Percentiles rank a stretch among this genome's conserved stretches.
Evolutionary conservation across 2,329 filamentous ascomycete species (phyloP).

Genomic region (Cryphonectria radicalis): DNA sequence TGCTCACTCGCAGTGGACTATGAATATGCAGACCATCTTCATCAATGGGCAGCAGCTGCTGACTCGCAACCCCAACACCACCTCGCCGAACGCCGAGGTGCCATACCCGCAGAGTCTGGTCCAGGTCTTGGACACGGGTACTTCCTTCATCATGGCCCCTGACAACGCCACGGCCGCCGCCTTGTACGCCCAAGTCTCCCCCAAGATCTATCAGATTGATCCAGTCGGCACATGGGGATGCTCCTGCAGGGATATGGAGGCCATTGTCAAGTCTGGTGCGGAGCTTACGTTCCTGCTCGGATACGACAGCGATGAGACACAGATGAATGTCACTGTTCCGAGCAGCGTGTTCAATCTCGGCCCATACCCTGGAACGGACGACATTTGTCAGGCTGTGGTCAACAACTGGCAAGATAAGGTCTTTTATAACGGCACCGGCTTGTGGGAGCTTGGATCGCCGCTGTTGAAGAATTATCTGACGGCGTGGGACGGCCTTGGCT

Average conservation of each 20-base stretch:
- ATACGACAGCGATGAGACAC: conserved; percentile 21
- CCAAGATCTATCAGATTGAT: conserved; percentile 38
- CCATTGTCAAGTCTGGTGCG: conserved; percentile 29
- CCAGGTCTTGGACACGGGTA: conserved; percentile 37
- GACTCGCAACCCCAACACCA: conserved; percentile 20
- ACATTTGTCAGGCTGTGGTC: conserved; percentile 39
- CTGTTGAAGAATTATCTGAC: conserved; percentile 42
- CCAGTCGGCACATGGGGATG: conserved; percentile 39
- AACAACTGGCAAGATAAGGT: conserved; percentile 29
- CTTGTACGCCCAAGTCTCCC: conserved; percentile 38
- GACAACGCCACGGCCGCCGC: conserved; percentile 35
- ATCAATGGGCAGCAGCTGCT: conserved; percentile 32
- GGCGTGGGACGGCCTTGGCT: conserved; percentile 38
- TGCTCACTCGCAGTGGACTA: conserved; percentile 32
- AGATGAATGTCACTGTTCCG: conserved; percentile 37
- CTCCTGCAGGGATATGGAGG: conserved; percentile 35
- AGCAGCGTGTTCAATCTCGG: conserved; percentile 38
- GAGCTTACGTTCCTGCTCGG: conserved; percentile 38
- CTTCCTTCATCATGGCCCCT: conserved; percentile 37
- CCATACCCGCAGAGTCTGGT: conserved; percentile 26
- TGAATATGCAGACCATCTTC: conserved; percentile 33
- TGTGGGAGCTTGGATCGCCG: conserved; percentile 40
- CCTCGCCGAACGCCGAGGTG: background rate
- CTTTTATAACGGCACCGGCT: conserved; percentile 12
- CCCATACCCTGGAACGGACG: conserved; percentile 34